These are phyloP conservation scores for Lasiodiplodia citricola DNA, from an alignment of 2,329 filamentous ascomycete species.

Conservation along the genomic window DNA sequence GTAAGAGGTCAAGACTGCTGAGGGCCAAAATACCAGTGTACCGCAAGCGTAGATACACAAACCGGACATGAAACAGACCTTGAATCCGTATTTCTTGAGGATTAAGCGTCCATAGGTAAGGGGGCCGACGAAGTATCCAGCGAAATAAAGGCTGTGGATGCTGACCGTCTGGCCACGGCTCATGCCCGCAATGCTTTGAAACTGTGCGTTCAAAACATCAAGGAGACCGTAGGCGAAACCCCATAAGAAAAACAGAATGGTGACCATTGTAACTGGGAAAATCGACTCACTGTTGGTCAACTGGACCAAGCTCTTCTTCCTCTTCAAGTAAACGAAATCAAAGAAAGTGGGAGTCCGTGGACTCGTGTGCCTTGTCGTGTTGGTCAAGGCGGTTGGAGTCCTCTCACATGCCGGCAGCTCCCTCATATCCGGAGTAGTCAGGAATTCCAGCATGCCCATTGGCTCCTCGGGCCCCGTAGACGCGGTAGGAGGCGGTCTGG, in stretches of 20 bases:
- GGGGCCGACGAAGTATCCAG: conserved; percentile 72
- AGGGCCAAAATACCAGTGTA: conserved; percentile 67
- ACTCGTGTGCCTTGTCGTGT: conserved; percentile 45
- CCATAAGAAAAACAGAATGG: conserved; percentile 85
- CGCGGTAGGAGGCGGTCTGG: conserved; percentile 11
- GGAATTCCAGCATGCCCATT: conserved; percentile 59
- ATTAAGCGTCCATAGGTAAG: conserved; percentile 67
- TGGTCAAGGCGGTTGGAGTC: conserved; percentile 41
- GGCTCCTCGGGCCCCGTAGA: conserved; percentile 31
- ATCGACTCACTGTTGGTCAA: conserved; percentile 68
- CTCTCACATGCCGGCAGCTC: conserved; percentile 43
- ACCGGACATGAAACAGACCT: conserved; percentile 65
- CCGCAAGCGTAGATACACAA: conserved; percentile 68
- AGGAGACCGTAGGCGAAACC: conserved; percentile 88
- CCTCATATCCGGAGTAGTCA: conserved; percentile 55
- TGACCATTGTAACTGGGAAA: conserved; percentile 75
- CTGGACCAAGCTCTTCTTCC: conserved; percentile 70
- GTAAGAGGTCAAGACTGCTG: conserved; percentile 66
- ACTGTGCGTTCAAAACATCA: conserved; percentile 77
- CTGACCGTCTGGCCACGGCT: conserved; percentile 67
- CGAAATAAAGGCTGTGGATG: conserved; percentile 73
- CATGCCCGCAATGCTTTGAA: conserved; percentile 68
- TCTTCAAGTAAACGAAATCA: conserved; percentile 75
- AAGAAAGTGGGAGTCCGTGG: conserved; percentile 63
- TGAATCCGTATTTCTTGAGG: conserved; percentile 66